Base-by-base conservation (phyloP, 129 eudicot species). In the Lactuca sativa region DNA sequence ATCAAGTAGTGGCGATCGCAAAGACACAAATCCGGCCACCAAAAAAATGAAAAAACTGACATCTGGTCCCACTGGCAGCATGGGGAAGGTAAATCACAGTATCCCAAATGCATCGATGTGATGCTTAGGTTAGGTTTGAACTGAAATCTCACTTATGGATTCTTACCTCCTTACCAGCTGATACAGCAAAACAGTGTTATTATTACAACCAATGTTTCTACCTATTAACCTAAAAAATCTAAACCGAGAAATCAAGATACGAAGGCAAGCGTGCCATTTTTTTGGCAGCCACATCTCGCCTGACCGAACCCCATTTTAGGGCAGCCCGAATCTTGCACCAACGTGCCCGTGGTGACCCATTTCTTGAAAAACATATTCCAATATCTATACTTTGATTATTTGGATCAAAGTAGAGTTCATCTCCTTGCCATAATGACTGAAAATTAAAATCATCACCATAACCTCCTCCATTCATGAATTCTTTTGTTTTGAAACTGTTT, bases 301-400 rank as follows among this genome's bases (percentile, higher is more conserved):
- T 64, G 6, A 80, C 81, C 3, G 77, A 75, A 49, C 56, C 80
- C 80, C 77, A 79, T 44, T 79, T 79, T 8, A 79, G 53, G 41
- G 83, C 79, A 18, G 83, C 83, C 56, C 83, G 78, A 56, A 79
- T 67, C 79, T 79, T 79, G 57, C 83, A 79, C 82, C 83, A 79
- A 62, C 67, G 62, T 6, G 75, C 75, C 51, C 78, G 64, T 2
- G 83, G 83, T 33, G 78, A 67, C 31, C 71, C 79, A 6, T 57
- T 71, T 12, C 71, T 47, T 2, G 77, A 64, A 2, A 47, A 73
- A 74, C 59, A 64, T 16, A 79, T 67, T 41, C 76, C 76, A 21
- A 64, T 64, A 36, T 79, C 74, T 55, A 53, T 25, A 14, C 15
- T 74, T 54, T 79, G 69, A 64, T 60, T 73, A 56, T 61, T 44